Conservation (phyloP, 306 rosid species). For the Fragaria vesca region DNA sequence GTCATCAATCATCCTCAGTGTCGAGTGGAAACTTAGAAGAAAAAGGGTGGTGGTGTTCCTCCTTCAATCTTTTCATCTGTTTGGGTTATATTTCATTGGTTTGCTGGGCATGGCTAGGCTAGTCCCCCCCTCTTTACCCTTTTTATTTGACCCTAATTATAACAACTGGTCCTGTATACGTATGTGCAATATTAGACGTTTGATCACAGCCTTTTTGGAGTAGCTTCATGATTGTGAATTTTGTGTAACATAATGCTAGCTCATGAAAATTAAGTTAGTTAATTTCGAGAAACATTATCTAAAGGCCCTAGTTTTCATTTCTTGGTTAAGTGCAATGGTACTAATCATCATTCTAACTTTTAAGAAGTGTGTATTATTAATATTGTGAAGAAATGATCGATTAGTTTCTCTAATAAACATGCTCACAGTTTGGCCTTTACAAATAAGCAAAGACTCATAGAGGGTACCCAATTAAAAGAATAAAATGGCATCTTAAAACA, state of each 20-base stretch:
- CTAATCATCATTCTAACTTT: conserved; percentile 30
- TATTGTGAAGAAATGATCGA: not conserved
- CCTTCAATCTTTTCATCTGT: not conserved
- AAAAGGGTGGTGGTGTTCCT: conserved; percentile 23
- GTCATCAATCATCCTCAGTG: conserved; percentile 31
- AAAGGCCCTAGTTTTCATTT: conserved; percentile 9
- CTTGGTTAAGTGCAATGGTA: conserved; percentile 18
- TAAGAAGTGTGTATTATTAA: conserved; percentile 12
- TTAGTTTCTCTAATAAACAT: conserved; percentile 17
- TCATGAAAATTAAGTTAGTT: not conserved
- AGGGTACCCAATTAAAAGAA: not conserved
- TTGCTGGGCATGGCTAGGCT: not conserved
- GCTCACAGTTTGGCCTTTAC: conserved; percentile 36
- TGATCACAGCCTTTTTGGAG: conserved; percentile 16
- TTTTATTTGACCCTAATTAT: conserved; percentile 1
- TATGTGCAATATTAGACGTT: conserved; percentile 10
- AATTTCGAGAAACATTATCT: not conserved
- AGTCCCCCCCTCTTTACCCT: not conserved
- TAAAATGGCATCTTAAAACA: not conserved
- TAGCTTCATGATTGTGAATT: conserved; percentile 21
- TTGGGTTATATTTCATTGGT: not conserved
- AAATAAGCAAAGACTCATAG: conserved; percentile 14
- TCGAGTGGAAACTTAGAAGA: conserved; percentile 12
- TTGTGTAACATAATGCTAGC: not conserved
- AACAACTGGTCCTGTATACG: not conserved